phyloP scores from a whole-genome alignment of 768 basidiomycete genomes.

The Boletus edulis region DNA sequence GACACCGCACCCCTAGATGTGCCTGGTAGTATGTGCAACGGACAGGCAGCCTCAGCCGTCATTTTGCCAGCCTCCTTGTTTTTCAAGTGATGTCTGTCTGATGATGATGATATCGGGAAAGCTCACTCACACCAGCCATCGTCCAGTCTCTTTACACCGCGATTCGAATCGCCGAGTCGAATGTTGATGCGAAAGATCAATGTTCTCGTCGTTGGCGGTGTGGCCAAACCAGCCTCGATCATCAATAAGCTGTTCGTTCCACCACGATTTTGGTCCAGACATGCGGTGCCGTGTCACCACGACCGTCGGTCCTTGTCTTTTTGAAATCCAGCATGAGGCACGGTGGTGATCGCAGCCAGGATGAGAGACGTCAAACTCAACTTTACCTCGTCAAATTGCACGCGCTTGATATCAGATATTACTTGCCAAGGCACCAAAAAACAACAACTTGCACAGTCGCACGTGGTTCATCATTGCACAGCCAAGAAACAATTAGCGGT shows the following conservation, averaged over 20 bases:
- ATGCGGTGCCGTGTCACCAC: neutral
- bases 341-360: neutral
- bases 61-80: neutral
- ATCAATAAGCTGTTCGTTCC: slow-evolving; percentile 8
- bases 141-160: neutral
- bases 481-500: neutral
- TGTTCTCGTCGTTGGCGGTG: neutral
- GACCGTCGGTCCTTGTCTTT: neutral
- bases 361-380: slow-evolving; percentile 1
- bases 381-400: neutral
- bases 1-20: neutral
- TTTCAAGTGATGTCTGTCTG: neutral
- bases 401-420: neutral
- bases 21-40: neutral
- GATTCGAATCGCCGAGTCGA: neutral
- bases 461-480: neutral
- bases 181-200: neutral
- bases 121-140: neutral
- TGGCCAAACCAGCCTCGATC: neutral
- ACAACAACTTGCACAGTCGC: neutral
- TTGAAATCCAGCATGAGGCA: neutral
- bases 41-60: neutral
- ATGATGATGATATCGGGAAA: neutral
- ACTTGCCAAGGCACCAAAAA: neutral
- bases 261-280: neutral